phyloP scores from a whole-genome alignment of 2,329 filamentous ascomycete species.

The Pseudogymnoascus sp. region DNA sequence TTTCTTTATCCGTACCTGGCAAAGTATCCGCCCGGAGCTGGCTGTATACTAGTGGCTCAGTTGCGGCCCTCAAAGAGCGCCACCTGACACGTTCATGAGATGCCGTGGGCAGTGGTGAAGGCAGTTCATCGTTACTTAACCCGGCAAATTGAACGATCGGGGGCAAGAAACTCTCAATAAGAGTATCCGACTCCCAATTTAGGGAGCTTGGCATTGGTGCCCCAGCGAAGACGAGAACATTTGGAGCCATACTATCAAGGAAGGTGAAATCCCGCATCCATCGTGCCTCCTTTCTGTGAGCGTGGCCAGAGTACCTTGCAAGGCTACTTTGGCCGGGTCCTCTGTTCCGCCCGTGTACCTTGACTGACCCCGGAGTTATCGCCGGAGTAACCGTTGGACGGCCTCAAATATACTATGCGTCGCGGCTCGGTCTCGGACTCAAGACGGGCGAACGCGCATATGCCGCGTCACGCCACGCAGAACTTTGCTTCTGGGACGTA shows the following conservation, averaged over 20 bases:
- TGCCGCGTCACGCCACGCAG: neutral
- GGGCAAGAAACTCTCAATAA: slow-evolving; percentile 40
- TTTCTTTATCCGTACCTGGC: slow-evolving; percentile 24
- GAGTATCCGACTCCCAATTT: slow-evolving; percentile 42
- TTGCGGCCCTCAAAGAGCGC: slow-evolving; percentile 43
- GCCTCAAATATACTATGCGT: neutral
- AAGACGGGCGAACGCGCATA: neutral
- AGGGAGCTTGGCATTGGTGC: slow-evolving; percentile 49
- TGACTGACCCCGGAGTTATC: neutral
- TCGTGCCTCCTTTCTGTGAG: neutral
- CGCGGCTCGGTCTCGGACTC: slow-evolving; percentile 5
- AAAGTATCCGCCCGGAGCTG: slow-evolving; percentile 39
- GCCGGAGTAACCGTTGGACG: neutral
- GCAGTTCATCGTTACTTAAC: slow-evolving; percentile 13
- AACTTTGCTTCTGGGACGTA: neutral
- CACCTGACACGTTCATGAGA: slow-evolving; percentile 30
- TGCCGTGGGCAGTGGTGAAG: slow-evolving; percentile 10
- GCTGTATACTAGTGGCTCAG: slow-evolving; percentile 39
- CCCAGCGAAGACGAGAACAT: slow-evolving; percentile 45
- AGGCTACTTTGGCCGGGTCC: neutral
- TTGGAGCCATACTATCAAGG: slow-evolving; percentile 18
- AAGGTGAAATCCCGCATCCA: neutral
- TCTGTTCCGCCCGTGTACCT: neutral
- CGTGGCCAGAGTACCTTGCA: neutral
- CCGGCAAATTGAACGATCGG: slow-evolving; percentile 34